Evolutionary conservation across 2,329 filamentous ascomycete genomes (phyloP), one percentile per base, ranked within the genome.

Genomic region (Harringtonia lauricola): DNA sequence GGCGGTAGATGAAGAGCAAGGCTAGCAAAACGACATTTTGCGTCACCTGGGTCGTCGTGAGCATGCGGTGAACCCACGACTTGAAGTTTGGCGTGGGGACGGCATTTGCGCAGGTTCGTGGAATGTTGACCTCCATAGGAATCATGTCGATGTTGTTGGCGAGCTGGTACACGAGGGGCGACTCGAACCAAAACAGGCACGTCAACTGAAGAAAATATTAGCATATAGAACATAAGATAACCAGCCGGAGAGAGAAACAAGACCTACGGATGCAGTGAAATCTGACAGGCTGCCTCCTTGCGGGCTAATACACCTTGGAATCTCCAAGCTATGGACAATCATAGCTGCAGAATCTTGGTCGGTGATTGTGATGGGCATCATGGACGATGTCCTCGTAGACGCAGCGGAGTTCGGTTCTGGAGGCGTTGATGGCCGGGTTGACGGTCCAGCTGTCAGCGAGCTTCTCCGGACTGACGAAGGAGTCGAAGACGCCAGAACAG

Each of bases 131-230:
- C 10, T 59, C 58, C 30, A 67, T 51, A 33, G 68, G 62, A 53
- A 64, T 55, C 41, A 63, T 55, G 51, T 64, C 59, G 45, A 76
- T 65, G 10, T 79, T 76, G 58, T 89, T 83, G 31, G 89, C 86
- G 45, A 77, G 73, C 52, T 83, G 76, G 15, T 96, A 67, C 19
- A 83, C 83, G n/a, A 83, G 74, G 36, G 85, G 83, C 15, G 83
- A 84, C 63, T 96, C 89, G 59, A 96, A 96, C 90, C 92, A 96
- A 66, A 96, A 95, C 14, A 98, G 72, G 58, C 90, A 95, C 13
- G 90, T 94, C 63, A 96, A 86, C 86, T 95, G 55, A 5, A 3
- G 46, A 36, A 26, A 10, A 6, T 10, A 26, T 26, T 26, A 10
- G 14, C 17, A 21, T 29, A 50, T 43, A 51, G 40, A n/a, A n/a